Evolutionary conservation across 2,329 filamentous ascomycete species (phyloP), one percentile per base, ranked within the genome.

Genomic region (Trichophyton schoenleinii): DNA sequence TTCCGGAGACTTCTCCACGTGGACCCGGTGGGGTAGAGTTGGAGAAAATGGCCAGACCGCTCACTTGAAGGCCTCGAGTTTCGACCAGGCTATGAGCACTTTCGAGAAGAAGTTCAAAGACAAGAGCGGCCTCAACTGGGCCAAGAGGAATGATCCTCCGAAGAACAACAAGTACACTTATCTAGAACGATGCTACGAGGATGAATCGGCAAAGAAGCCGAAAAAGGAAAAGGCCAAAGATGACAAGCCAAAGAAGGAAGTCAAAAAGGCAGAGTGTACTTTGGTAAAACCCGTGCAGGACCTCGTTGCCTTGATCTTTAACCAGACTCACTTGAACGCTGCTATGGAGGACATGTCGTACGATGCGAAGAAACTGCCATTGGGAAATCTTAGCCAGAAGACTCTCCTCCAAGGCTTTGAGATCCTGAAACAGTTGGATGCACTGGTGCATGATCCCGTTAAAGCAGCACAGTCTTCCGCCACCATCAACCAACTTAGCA

Each of bases 11-110:
- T 88, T 79, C 70, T 75, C 78, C 49, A 84, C 83, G 0, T 92
- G 87, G 87, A 89, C 86, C 2, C 81, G 88, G 61, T 95, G 88
- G 88, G 90, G 90, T 22, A 83, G 90, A 22, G 89, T 95, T 3
- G 81, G 81, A 3, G 81, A 82, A 64, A 66, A 64, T 25, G 81
- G 81, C 1, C 75, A 81, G 63, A 73, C 61, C 31, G 73, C 75
- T 2, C 63, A 73, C 38, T 68, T 81, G 2, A 76, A 75, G 0
- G 58, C 67, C 7, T 74, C 74, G 6, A 65, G 63, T 3, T 66
- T 80, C 0, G 61, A 70, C 1, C 64, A 68, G 38, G 81, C 81
- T 0, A 68, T 76, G 36, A 63, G 57, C 2, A 64, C 75, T 0
- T 84, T 82, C 66, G 70, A 80, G 57, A 79, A 78, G 63, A 84